These are phyloP conservation scores for Tuber magnatum DNA, from an alignment of 495 filamentous ascomycete species.

Conservation along the genomic window DNA sequence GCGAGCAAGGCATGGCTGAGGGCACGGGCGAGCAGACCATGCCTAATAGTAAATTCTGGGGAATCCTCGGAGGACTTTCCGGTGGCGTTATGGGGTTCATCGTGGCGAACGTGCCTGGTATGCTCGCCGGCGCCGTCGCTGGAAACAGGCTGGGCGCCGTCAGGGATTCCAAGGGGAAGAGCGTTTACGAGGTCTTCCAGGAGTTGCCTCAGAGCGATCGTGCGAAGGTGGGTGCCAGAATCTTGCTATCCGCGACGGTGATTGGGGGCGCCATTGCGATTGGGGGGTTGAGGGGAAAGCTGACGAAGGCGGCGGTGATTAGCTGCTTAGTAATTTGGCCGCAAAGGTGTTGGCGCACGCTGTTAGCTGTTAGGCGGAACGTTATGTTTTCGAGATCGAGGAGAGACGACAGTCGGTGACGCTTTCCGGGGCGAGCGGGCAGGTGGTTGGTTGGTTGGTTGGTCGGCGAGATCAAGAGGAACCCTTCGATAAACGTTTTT, in stretches of 20 bases:
- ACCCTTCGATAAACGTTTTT: neutral
- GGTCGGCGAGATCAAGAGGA: neutral
- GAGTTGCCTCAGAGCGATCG: slow-evolving; percentile 76
- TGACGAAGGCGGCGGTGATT: slow-evolving; percentile 22
- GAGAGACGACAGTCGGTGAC: neutral
- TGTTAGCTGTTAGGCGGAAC: slow-evolving; percentile 25
- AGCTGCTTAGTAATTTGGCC: slow-evolving; percentile 38
- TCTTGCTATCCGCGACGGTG: slow-evolving; percentile 17
- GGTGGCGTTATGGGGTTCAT: slow-evolving; percentile 93
- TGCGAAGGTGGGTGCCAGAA: slow-evolving; percentile 52
- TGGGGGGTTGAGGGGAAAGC: slow-evolving; percentile 22
- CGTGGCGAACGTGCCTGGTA: slow-evolving; percentile 80
- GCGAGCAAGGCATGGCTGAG: slow-evolving; percentile 79
- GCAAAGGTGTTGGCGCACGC: slow-evolving; percentile 39
- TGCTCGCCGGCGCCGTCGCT: slow-evolving; percentile 83
- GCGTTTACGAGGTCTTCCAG: slow-evolving; percentile 84
- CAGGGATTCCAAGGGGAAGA: slow-evolving; percentile 84
- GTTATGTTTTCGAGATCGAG: neutral
- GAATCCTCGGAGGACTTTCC: slow-evolving; percentile 72
- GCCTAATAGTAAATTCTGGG: slow-evolving; percentile 70
- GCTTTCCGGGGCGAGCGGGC: neutral
- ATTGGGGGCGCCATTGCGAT: slow-evolving; percentile 23
- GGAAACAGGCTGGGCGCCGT: slow-evolving; percentile 85
- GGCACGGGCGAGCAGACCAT: slow-evolving; percentile 44
- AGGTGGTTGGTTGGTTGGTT: no score